Percentiles rank a stretch among this genome's conserved stretches.
Conservation (phyloP, 139 green algal species). For the Dunaliella sp. region DNA sequence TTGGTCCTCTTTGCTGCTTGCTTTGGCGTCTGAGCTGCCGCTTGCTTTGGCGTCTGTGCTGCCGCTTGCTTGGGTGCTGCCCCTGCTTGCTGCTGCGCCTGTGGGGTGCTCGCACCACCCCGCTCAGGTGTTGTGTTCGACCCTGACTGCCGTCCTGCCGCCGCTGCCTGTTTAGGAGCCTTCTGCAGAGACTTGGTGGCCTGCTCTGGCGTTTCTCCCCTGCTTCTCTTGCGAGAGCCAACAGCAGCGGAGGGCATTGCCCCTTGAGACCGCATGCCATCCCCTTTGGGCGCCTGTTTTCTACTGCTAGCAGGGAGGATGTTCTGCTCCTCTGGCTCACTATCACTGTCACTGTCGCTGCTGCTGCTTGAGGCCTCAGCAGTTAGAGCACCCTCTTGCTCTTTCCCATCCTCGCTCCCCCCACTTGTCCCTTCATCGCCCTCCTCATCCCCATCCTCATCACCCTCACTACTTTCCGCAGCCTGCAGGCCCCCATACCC, state of each 20-base stretch:
- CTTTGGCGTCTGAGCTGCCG: not conserved
- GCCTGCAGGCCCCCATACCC: no score
- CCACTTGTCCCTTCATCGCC: not conserved
- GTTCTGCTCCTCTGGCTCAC: not conserved
- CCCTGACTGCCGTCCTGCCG: no score
- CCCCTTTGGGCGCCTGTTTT: not conserved
- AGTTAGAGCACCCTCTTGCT: not conserved
- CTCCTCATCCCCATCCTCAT: conserved; percentile 13
- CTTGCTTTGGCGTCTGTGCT: not conserved
- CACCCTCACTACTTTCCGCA: no score
- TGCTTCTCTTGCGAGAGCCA: no score
- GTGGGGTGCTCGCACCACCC: not conserved
- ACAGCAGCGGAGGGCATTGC: not conserved
- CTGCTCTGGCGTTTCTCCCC: not conserved
- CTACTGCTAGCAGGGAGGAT: not conserved
- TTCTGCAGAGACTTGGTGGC: not conserved
- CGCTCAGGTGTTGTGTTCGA: not conserved
- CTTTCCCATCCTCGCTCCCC: not conserved
- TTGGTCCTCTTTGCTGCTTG: not conserved
- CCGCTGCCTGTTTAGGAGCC: not conserved
- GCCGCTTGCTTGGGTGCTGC: not conserved
- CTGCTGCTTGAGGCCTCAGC: not conserved
- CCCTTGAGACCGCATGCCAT: not conserved
- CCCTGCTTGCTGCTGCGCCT: not conserved
- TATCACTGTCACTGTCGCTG: not conserved